phyloP scores from a whole-genome alignment of 257 asterid species.

The Thymus quinquecostatus region DNA sequence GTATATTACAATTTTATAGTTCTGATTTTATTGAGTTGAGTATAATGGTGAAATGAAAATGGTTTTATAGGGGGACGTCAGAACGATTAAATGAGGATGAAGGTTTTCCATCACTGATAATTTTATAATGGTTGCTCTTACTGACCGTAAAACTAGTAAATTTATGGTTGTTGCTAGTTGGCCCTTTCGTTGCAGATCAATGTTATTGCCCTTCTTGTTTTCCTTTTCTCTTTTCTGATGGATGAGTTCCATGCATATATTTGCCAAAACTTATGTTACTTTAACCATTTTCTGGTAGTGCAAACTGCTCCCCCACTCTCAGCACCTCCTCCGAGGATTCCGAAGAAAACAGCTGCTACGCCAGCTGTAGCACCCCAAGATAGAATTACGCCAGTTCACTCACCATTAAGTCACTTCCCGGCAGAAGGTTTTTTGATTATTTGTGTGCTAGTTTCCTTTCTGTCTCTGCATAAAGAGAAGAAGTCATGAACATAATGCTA shows the following conservation, averaged over 20 bases:
- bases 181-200: slow-evolving; percentile 1
- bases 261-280: slow-evolving; percentile 12
- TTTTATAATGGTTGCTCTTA: not conserved
- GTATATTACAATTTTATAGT: not conserved
- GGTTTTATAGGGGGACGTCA: not conserved
- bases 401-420: slow-evolving; percentile 50
- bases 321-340: slow-evolving; percentile 58
- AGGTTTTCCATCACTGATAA: not conserved
- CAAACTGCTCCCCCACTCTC: slow-evolving; percentile 46
- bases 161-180: not conserved
- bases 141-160: not conserved
- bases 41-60: slow-evolving; percentile 14
- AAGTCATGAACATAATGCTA: slow-evolving; percentile 18
- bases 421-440: slow-evolving; percentile 50
- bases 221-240: not conserved
- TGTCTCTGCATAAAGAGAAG: slow-evolving; percentile 18
- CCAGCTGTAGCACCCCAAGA: slow-evolving; percentile 59
- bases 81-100: not conserved
- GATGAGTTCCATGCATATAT: slow-evolving; percentile 3
- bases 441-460: slow-evolving; percentile 10
- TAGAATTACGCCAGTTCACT: slow-evolving; percentile 35
- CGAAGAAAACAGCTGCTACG: slow-evolving; percentile 33
- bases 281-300: slow-evolving; percentile 44
- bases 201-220: not conserved
- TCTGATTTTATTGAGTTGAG: not conserved